These are phyloP conservation scores for Toxoplasma gondii DNA, from an alignment of 169 alveolate species.

Conservation along the genomic window DNA sequence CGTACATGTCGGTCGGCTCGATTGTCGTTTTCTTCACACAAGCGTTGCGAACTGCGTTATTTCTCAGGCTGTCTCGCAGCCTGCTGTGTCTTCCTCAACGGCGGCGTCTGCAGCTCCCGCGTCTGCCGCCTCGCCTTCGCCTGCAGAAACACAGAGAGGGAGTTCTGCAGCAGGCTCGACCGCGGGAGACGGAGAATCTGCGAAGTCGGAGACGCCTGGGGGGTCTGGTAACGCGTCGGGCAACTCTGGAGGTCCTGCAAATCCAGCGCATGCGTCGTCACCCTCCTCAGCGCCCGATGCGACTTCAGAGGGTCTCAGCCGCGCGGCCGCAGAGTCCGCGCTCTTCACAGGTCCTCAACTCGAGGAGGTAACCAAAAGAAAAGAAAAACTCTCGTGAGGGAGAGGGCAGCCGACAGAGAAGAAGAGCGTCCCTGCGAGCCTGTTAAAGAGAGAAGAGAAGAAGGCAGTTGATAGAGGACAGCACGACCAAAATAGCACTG, in stretches of 20 bases:
- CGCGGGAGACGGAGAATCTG: constrained; percentile 68
- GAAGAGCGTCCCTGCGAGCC: too few relatives aligned
- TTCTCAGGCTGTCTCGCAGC: not conserved
- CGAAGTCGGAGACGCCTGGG: not conserved
- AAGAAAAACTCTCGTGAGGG: too few relatives aligned
- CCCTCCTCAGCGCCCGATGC: not conserved
- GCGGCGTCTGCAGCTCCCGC: constrained; percentile 61
- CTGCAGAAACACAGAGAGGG: not conserved
- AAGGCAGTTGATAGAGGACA: too few relatives aligned
- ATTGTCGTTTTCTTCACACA: too few relatives aligned
- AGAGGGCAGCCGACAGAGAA: too few relatives aligned
- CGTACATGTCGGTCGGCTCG: too few relatives aligned
- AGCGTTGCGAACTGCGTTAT: too few relatives aligned
- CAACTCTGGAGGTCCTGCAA: too few relatives aligned
- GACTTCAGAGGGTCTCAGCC: not conserved
- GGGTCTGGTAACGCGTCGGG: not conserved
- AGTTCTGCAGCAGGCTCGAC: constrained; percentile 80
- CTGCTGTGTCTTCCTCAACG: constrained; percentile 34
- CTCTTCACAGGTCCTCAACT: constrained; percentile 24
- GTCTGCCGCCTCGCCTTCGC: constrained; percentile 59
- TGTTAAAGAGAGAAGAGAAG: too few relatives aligned
- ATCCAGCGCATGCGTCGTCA: not conserved
- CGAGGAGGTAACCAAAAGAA: not conserved
- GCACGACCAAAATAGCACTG: too few relatives aligned
- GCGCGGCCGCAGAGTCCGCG: constrained; percentile 21